Conservation (phyloP, 1,284 basidiomycete species). For the Xanthoconium separans region DNA sequence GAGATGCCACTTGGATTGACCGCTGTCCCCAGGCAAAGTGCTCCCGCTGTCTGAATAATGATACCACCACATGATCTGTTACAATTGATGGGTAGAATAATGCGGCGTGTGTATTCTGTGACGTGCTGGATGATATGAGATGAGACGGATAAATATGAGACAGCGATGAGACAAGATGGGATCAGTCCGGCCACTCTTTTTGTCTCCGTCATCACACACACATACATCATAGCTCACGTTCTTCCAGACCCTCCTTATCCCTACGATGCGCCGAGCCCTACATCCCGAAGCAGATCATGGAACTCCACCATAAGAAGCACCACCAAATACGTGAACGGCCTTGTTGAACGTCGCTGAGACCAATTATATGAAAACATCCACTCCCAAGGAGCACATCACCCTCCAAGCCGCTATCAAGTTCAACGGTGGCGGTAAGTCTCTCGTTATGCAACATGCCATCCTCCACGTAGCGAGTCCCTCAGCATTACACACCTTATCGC, state of each 20-base stretch:
- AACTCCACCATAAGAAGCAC: conserved; percentile 85
- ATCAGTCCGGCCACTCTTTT: neutral
- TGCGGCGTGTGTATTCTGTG: neutral
- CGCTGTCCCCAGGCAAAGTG: conserved; percentile 37
- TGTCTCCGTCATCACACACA: conserved; percentile 5
- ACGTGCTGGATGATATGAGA: neutral
- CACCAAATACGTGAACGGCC: conserved; percentile 77
- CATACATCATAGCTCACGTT: conserved; percentile 42
- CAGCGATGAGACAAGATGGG: neutral
- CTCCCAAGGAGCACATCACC: conserved; percentile 78
- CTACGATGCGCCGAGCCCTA: conserved; percentile 89
- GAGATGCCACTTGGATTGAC: no score
- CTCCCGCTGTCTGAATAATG: neutral
- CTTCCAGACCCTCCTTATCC: conserved; percentile 85
- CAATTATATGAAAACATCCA: conserved; percentile 58
- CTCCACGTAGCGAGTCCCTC: neutral
- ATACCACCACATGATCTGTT: neutral
- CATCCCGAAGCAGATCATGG: conserved; percentile 82
- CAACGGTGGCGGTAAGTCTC: conserved; percentile 58
- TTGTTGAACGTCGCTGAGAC: conserved; percentile 80
- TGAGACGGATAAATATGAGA: conserved; percentile 5
- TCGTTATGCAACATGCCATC: neutral
- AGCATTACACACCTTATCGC: conserved; percentile 12
- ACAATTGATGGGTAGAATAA: neutral
- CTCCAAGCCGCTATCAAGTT: conserved; percentile 73